phyloP scores from a whole-genome alignment of 2,329 filamentous ascomycete species.

The Diaporthe citri region DNA sequence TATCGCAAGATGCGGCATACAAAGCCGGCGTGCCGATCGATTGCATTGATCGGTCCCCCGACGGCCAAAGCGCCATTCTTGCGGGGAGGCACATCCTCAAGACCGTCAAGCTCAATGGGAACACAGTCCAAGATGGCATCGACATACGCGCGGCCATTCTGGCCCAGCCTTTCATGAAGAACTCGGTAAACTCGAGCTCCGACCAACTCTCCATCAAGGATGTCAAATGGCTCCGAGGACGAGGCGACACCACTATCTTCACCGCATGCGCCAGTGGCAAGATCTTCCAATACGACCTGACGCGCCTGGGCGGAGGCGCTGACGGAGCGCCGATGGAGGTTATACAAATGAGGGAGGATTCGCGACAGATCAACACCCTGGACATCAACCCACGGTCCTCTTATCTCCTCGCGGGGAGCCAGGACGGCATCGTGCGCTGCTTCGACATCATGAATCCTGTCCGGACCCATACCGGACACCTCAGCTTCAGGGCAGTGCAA shows the following conservation, averaged over 20 bases:
- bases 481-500: slow-evolving; percentile 63
- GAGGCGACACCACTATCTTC: slow-evolving; percentile 66
- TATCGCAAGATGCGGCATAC: slow-evolving; percentile 69
- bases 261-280: slow-evolving; percentile 74
- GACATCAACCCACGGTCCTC: slow-evolving; percentile 71
- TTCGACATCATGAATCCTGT: slow-evolving; percentile 68
- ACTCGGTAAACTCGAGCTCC: slow-evolving; percentile 52
- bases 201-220: slow-evolving; percentile 75
- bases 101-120: slow-evolving; percentile 68
- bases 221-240: slow-evolving; percentile 66
- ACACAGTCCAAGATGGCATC: slow-evolving; percentile 66
- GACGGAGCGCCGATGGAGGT: slow-evolving; percentile 63
- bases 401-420: slow-evolving; percentile 72
- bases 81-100: slow-evolving; percentile 73
- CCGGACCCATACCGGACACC: slow-evolving; percentile 61
- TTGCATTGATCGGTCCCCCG: slow-evolving; percentile 69
- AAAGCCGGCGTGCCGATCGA: slow-evolving; percentile 65
- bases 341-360: slow-evolving; percentile 71
- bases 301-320: slow-evolving; percentile 59
- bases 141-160: slow-evolving; percentile 70
- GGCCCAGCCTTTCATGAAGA: slow-evolving; percentile 60
- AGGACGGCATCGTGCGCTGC: slow-evolving; percentile 72
- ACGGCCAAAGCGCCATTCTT: slow-evolving; percentile 68
- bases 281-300: slow-evolving; percentile 74
- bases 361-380: slow-evolving; percentile 73